phyloP scores from a whole-genome alignment of 805 yeast species.

The Saccharomycopsis microspora region DNA sequence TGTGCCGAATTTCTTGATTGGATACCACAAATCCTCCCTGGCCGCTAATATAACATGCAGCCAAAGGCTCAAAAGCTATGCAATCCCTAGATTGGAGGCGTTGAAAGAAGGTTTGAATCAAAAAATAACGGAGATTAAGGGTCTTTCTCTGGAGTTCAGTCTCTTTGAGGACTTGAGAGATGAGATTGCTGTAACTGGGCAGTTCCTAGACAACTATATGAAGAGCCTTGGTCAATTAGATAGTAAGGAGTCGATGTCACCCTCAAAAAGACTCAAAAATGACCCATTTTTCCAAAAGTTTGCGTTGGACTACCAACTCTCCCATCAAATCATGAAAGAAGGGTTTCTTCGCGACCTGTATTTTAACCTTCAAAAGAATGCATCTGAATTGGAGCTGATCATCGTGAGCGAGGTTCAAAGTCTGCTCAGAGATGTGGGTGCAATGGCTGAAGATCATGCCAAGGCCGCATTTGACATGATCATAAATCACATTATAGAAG shows the following conservation, averaged over 20 bases:
- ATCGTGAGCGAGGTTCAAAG: constrained; percentile 52
- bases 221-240: constrained; percentile 15
- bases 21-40: constrained; percentile 25
- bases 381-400: constrained; percentile 52
- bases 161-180: constrained; percentile 36
- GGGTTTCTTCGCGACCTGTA: constrained; percentile 56
- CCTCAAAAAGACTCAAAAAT: constrained; percentile 20
- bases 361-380: constrained; percentile 52
- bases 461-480: constrained; percentile 26
- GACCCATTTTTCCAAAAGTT: constrained; percentile 59
- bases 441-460: constrained; percentile 41
- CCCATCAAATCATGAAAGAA: constrained; percentile 52
- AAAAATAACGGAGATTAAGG: constrained; percentile 45
- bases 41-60: constrained; percentile 39
- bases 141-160: constrained; percentile 46
- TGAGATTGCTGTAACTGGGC: constrained; percentile 56
- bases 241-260: constrained; percentile 18
- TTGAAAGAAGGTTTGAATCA: constrained; percentile 19
- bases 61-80: constrained; percentile 34
- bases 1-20: constrained; percentile 57
- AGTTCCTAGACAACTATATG: constrained; percentile 33
- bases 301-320: constrained; percentile 53
- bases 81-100: constrained; percentile 27
- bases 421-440: constrained; percentile 39
- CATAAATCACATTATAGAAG: constrained; percentile 38